Evolutionary conservation across 2,329 filamentous ascomycete species (phyloP).

Genomic region (Celoporthe dispersa): DNA sequence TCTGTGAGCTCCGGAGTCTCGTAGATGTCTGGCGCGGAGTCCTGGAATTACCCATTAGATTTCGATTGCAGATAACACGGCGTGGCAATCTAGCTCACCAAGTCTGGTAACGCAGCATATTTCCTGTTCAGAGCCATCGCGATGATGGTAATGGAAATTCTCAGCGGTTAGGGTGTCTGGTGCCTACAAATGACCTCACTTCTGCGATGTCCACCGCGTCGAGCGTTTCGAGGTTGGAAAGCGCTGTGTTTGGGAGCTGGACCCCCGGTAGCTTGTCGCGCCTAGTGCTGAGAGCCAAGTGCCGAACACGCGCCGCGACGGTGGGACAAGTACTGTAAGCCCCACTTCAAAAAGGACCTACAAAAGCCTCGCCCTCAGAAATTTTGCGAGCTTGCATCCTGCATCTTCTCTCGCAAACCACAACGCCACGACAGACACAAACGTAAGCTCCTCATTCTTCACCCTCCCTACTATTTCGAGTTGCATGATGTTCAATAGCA

Average conservation of each 20-base stretch:
- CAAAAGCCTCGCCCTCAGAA: conserved; percentile 16
- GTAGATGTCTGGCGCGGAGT: conserved; percentile 92
- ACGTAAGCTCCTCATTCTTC: conserved; percentile 38
- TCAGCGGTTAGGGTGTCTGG: background rate
- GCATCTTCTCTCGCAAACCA: background rate
- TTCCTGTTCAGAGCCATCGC: conserved; percentile 77
- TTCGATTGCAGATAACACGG: conserved; percentile 15
- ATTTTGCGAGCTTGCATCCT: background rate
- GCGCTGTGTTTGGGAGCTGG: background rate
- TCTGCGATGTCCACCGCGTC: background rate
- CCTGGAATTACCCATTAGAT: conserved; percentile 54
- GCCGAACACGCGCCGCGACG: background rate
- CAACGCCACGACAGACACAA: conserved; percentile 7
- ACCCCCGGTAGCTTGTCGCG: conserved; percentile 5
- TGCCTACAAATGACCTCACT: background rate
- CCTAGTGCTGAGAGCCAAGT: conserved; percentile 1
- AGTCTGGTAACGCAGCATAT: conserved; percentile 79
- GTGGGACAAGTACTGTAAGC: background rate
- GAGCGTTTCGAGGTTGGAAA: background rate
- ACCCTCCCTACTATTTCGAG: conserved; percentile 4
- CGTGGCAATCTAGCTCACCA: conserved; percentile 54
- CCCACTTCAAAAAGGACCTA: background rate
- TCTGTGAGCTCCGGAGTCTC: conserved; percentile 93
- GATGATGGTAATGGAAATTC: conserved; percentile 2
- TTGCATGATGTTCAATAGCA: conserved; percentile 45